phyloP scores from a whole-genome alignment of 2,329 filamentous ascomycete genomes.

The Venturia carpophila region DNA sequence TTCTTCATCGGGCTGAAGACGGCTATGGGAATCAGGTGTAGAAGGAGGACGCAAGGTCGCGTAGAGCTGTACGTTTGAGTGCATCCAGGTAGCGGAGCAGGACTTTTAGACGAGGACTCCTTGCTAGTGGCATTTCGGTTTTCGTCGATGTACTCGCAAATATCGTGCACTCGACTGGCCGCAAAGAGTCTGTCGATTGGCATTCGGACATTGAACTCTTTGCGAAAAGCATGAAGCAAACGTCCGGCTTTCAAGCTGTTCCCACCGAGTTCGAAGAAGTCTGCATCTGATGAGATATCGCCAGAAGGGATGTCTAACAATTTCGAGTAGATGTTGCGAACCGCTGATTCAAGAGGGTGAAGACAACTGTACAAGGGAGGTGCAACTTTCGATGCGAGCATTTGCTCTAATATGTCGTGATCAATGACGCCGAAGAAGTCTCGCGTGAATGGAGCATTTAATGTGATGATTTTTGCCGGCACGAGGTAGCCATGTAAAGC shows the following conservation, averaged over 20 bases:
- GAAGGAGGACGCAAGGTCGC: slow-evolving; percentile 40
- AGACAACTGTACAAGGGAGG: slow-evolving; percentile 20
- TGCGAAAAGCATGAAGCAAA: slow-evolving; percentile 45
- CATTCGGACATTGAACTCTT: slow-evolving; percentile 42
- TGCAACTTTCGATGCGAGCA: slow-evolving; percentile 25
- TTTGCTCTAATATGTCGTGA: slow-evolving; percentile 18
- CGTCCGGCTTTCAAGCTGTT: slow-evolving; percentile 48
- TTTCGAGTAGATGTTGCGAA: slow-evolving; percentile 40
- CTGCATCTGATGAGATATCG: slow-evolving; percentile 36
- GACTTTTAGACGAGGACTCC: slow-evolving; percentile 19
- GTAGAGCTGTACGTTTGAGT: slow-evolving; percentile 42
- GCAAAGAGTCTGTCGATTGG: slow-evolving; percentile 47
- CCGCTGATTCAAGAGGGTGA: slow-evolving; percentile 28
- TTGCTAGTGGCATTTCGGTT: slow-evolving; percentile 20
- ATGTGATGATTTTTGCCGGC: slow-evolving; percentile 24
- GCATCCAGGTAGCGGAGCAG: slow-evolving; percentile 29
- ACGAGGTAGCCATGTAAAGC: slow-evolving; percentile 26
- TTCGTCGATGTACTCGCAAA: slow-evolving; percentile 35
- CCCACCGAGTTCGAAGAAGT: slow-evolving; percentile 48
- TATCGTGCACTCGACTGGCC: slow-evolving; percentile 37
- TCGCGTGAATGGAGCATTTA: slow-evolving; percentile 24
- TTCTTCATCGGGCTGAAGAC: slow-evolving; percentile 46
- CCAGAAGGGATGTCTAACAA: slow-evolving; percentile 36
- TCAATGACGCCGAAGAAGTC: slow-evolving; percentile 7
- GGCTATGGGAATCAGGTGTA: slow-evolving; percentile 45